A percentile compares a stretch with the other conserved stretches of the same genome.
phyloP scores from a whole-genome alignment of 352 stramenopile species.

The Vaucheria bursata region DNA sequence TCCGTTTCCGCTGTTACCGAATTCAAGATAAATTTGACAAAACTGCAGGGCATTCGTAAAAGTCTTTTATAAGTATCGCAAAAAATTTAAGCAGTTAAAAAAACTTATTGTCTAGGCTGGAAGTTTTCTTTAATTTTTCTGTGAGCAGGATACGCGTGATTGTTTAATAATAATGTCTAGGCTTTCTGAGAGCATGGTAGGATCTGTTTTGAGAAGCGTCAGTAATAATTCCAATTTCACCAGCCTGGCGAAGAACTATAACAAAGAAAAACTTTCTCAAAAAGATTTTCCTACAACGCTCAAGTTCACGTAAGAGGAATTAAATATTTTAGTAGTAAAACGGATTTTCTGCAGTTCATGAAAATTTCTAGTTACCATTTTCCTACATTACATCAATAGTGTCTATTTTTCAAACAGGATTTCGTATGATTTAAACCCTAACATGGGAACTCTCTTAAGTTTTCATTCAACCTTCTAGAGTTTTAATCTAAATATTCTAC shows the following conservation, averaged over 20 bases:
- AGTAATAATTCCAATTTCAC: slow-evolving; percentile 20
- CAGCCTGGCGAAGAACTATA: slow-evolving; percentile 24
- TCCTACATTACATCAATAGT: background rate
- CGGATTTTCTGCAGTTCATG: no score
- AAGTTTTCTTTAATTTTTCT: no score
- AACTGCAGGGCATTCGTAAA: background rate
- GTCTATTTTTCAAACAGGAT: background rate
- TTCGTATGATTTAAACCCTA: background rate
- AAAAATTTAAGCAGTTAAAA: no score
- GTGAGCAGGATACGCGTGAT: no score
- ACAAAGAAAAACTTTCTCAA: slow-evolving; percentile 23
- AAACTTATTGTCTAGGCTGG: no score
- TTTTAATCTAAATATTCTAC: no score
- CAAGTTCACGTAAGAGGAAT: slow-evolving; percentile 20
- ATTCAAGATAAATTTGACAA: no score
- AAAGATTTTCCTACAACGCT: slow-evolving; percentile 40
- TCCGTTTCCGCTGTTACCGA: background rate
- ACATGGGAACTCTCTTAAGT: no score
- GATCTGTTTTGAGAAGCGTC: slow-evolving; percentile 13
- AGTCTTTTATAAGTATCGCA: no score
- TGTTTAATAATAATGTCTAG: no score
- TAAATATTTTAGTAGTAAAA: no score
- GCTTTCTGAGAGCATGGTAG: slow-evolving; percentile 38
- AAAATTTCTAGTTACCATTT: background rate
- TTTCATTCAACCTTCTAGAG: no score